Conservation (phyloP, 2,329 filamentous ascomycete genomes). For the Daldinia eschscholtzii region DNA sequence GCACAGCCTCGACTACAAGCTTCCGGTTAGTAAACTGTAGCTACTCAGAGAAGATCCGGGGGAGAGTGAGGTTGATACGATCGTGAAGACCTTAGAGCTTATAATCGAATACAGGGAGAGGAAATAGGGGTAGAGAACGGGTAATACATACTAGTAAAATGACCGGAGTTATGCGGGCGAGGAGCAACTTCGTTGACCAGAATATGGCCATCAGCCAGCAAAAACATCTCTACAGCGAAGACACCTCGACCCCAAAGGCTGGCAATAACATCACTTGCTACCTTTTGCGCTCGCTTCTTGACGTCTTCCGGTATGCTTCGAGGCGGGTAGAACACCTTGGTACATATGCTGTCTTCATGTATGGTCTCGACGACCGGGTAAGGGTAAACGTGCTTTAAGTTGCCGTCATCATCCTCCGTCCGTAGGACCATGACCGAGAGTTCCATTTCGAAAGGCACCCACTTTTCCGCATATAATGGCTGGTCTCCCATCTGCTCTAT, state of each 20-base stretch:
- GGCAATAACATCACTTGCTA: slow-evolving; percentile 83
- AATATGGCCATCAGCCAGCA: slow-evolving; percentile 78
- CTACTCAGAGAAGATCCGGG: neutral
- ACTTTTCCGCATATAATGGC: slow-evolving; percentile 89
- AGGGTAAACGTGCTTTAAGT: slow-evolving; percentile 67
- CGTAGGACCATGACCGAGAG: slow-evolving; percentile 95
- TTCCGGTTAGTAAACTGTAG: slow-evolving; percentile 12
- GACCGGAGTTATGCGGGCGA: slow-evolving; percentile 84
- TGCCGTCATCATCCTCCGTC: slow-evolving; percentile 75
- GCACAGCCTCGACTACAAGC: slow-evolving; percentile 80
- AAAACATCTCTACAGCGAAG: slow-evolving; percentile 97
- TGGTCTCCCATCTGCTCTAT: slow-evolving; percentile 76
- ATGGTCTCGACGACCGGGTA: slow-evolving; percentile 95
- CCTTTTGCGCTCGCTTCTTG: slow-evolving; percentile 75
- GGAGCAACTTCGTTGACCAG: slow-evolving; percentile 78
- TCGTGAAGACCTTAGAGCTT: neutral
- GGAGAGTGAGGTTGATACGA: neutral
- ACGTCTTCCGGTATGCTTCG: slow-evolving; percentile 73
- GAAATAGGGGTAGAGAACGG: neutral
- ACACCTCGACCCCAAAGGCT: slow-evolving; percentile 90
- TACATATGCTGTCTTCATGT: slow-evolving; percentile 96
- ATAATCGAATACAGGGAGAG: neutral
- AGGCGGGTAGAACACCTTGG: slow-evolving; percentile 88
- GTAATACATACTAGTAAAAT: slow-evolving; percentile 75
- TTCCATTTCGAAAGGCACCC: slow-evolving; percentile 86